Base-by-base conservation (phyloP, 257 asterid species). In the Ophiorrhiza pumila region DNA sequence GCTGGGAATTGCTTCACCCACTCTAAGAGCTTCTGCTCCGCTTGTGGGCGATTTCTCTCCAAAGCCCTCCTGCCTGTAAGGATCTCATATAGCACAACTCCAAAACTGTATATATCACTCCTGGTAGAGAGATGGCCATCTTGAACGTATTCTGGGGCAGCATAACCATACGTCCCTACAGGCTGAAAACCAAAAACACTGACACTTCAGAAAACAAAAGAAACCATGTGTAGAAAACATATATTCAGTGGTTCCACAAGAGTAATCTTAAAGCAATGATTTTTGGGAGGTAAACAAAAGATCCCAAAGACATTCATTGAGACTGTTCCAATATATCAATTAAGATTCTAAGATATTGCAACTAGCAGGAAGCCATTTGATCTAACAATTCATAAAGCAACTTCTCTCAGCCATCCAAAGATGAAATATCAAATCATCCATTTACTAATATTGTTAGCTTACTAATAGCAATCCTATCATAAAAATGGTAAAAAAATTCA, bases 61-160 rank as follows among this genome's bases (percentile, higher is more conserved):
- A 93, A 52, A 9, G 97, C 79, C 59, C 92, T 85, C 46, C 98
- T 83, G 62, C 98, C 98, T 25, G 98, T 80, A 25, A 93, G 82
- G 61, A 93, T 79, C 83, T 90, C 98, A 7, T 93, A 93, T 13
- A 89, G 85, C 10, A 91, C 98, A n/a, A 93, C 96, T 10, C 98
- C 98, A 31, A 93, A 93, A 80, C 98, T 91, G 85, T 89, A 93
- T 69, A 91, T 65, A 64, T 93, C 98, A 31, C 97, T 91, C 91
- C 82, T 93, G 10, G 83, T 77, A 14, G 97, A 85, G 71, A 93
- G 81, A 83, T 73, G 98, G 20, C 98, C 98, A 0, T 88, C 86
- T 76, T 84, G 86, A 9, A 89, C 79, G 20, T 92, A 92, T 77
- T 92, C 98, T 2, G 98, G 98, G 41, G 98, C 98, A 46, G 98